These are phyloP conservation scores for Trametes cingulata DNA, from an alignment of 768 basidiomycete species.

Conservation along the genomic window DNA sequence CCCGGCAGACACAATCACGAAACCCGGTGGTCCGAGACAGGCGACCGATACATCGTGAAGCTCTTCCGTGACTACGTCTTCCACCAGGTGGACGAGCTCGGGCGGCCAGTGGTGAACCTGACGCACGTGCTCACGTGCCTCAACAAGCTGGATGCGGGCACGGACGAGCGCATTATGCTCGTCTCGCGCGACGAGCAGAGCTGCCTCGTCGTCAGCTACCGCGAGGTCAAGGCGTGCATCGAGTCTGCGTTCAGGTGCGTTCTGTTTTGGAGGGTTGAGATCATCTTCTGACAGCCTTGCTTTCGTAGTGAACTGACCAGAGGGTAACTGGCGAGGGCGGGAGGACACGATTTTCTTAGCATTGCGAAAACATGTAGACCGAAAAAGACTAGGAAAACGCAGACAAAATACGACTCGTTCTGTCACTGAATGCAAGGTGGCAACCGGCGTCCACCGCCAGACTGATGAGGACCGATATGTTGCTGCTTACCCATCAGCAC, in stretches of 20 bases:
- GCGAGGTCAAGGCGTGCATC: constrained; percentile 85
- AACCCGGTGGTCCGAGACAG: constrained; percentile 96
- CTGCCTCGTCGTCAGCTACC: constrained; percentile 91
- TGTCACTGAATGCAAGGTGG: too few relatives aligned
- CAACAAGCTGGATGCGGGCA: constrained; percentile 96
- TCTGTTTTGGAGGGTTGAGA: too few relatives aligned
- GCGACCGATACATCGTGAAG: constrained; percentile 97
- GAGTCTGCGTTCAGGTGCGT: constrained; percentile 82
- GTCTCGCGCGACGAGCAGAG: constrained; percentile 95
- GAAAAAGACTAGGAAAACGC: constrained; percentile 62
- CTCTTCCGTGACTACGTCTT: constrained; percentile 98
- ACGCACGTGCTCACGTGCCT: constrained; percentile 89
- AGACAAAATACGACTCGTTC: constrained; percentile 35
- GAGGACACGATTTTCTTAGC: neutral
- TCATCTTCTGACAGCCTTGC: too few relatives aligned
- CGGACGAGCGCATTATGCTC: constrained; percentile 94
- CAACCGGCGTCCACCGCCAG: too few relatives aligned
- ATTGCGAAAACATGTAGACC: constrained; percentile 62
- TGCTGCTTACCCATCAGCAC: too few relatives aligned
- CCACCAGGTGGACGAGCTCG: constrained; percentile 92
- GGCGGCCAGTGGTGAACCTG: constrained; percentile 86
- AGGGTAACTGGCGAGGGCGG: constrained; percentile 16
- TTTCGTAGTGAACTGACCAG: constrained; percentile 51
- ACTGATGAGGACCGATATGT: too few relatives aligned
- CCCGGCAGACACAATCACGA: constrained; percentile 56